Evolutionary conservation across 2,329 filamentous ascomycete genomes (phyloP).

Genomic region (Monosporascus sp.): DNA sequence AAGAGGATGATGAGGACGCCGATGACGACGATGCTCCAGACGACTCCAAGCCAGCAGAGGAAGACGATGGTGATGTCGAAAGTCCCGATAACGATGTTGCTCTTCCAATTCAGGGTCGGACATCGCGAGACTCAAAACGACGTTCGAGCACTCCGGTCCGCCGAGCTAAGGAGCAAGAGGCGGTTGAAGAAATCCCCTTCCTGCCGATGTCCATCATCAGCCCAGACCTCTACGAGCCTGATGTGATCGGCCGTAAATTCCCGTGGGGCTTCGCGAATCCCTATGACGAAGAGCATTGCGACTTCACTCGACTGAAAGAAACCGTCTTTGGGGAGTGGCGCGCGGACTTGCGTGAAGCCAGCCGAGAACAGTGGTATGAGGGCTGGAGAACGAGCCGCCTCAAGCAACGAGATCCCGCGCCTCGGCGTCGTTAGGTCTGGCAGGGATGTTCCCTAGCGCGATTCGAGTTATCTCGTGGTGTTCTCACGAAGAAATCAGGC

Average conservation of each 20-base stretch:
- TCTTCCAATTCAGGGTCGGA: conserved; percentile 33
- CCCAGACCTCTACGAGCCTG: conserved; percentile 83
- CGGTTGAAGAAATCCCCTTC: conserved; percentile 57
- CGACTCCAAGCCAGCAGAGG: conserved; percentile 9
- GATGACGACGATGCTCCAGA: conserved; percentile 20
- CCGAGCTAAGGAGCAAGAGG: conserved; percentile 41
- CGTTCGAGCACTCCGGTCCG: conserved; percentile 42
- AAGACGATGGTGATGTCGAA: conserved; percentile 21
- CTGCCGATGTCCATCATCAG: conserved; percentile 90
- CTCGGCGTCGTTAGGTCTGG: conserved; percentile 24
- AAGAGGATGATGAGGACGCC: conserved; percentile 26
- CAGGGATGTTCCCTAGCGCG: background rate
- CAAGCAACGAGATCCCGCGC: conserved; percentile 44
- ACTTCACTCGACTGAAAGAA: conserved; percentile 87
- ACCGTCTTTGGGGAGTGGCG: conserved; percentile 93
- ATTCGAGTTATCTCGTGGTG: background rate
- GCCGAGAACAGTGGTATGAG: conserved; percentile 91
- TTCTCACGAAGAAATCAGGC: background rate
- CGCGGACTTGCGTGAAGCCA: conserved; percentile 81
- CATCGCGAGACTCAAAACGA: conserved; percentile 38
- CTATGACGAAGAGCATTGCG: conserved; percentile 85
- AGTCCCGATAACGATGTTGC: conserved; percentile 29
- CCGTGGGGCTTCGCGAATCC: conserved; percentile 97
- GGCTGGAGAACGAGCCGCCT: conserved; percentile 78
- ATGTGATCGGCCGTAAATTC: conserved; percentile 77